Percentiles rank a stretch among this genome's conserved stretches.
phyloP scores from a whole-genome alignment of 495 filamentous ascomycete genomes.

The Penicillium longicatenatum region DNA sequence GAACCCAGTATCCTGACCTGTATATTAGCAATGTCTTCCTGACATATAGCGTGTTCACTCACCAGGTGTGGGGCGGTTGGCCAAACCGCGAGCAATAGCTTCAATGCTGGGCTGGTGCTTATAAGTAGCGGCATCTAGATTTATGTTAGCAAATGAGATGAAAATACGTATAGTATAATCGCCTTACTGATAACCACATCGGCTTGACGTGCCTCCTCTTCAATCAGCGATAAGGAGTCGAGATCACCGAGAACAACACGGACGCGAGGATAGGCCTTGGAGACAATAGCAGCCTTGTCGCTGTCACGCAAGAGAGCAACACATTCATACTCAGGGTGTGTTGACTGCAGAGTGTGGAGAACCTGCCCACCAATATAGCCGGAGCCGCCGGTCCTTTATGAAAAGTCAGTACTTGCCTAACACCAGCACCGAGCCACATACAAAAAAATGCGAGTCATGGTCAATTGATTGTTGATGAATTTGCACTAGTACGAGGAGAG shows the following conservation, averaged over 20 bases:
- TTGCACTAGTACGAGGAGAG: constrained; percentile 1
- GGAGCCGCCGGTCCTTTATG: constrained; percentile 50
- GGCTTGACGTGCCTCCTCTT: constrained; percentile 44
- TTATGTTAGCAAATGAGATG: background rate
- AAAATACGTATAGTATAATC: background rate
- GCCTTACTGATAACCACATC: constrained; percentile 52
- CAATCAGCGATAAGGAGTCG: constrained; percentile 37
- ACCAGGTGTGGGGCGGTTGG: constrained; percentile 26
- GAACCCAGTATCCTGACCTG: constrained; percentile 33
- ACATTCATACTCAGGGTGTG: constrained; percentile 63
- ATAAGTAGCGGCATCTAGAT: constrained; percentile 40
- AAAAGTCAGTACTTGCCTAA: constrained; percentile 5
- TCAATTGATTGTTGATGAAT: constrained; percentile 1
- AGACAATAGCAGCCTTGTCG: constrained; percentile 58
- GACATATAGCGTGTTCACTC: background rate
- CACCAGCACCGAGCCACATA: constrained; percentile 4
- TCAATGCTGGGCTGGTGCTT: constrained; percentile 43
- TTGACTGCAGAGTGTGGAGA: constrained; percentile 52
- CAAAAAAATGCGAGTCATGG: constrained; percentile 30
- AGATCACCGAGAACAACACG: constrained; percentile 49
- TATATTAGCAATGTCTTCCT: background rate
- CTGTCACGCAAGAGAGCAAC: constrained; percentile 60
- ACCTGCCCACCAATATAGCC: constrained; percentile 73
- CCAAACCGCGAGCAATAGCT: constrained; percentile 41
- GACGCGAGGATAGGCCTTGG: constrained; percentile 46